Base-by-base conservation (phyloP, 345 rosid genomes). In the Syzygium grande region DNA sequence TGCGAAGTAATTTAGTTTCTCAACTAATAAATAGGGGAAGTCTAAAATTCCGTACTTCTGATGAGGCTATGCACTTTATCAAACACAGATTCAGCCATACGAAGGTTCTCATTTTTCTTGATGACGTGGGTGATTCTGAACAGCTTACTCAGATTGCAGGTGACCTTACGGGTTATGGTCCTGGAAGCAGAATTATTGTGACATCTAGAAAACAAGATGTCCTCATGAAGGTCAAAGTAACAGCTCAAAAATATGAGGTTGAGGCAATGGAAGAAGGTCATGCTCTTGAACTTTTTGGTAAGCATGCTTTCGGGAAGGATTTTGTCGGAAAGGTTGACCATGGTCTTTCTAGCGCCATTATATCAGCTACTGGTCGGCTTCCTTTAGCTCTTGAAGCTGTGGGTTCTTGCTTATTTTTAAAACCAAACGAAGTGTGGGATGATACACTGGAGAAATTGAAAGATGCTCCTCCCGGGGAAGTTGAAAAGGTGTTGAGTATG, bases 91-190 rank as follows among this genome's bases (percentile, higher is more conserved):
- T 85, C 29, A 49, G 30, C 46, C 12, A 34, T 4, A 56, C 8
- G 86, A 85, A 65, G 85, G 86, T 87, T 34, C 86, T 87, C 25
- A 61, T 89, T 25, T 68, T 85, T 59, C 52, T 89, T 29, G 87
- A 61, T 21, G 83, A 61, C 52, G 54, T 86, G 7, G 83, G 11
- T n/a, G 19, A 21, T 51, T 68, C 29, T 63, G 80, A 5, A 43
- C 25, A 51, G n/a, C 56, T 63, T 49, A 29, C 61, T 34, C 29
- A 52, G 77, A 41, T 86, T 56, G 63, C 6, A 1, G 63, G n/a
- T 3, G 63, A 56, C n/a, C 63, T 56, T 56, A 10, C 5, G 5
- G 5, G 5, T 56, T 56, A 56, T 63, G 87, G 87, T 65, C 54
- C 80, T 41, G 83, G 87, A 46, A 86, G 83, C 73, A 63, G 83